Evolutionary conservation across 2,329 filamentous ascomycete genomes (phyloP), one percentile per base, ranked within the genome.

Genomic region (Rutstroemia sp.): DNA sequence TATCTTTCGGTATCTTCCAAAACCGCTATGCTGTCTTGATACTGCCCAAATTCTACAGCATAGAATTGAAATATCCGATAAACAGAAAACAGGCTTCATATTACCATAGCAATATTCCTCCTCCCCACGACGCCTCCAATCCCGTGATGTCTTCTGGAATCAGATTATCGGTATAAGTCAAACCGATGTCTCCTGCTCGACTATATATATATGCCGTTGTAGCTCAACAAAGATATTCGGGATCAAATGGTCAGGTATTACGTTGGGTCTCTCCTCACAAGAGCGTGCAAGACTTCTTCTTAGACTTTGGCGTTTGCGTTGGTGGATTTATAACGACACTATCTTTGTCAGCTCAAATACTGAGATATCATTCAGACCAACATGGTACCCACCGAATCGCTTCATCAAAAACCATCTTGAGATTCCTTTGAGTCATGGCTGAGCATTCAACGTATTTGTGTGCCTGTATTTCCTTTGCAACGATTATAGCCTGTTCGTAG

Each of bases 391-490:
- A 97, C 94, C 94, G 87, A 71, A 99, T 99, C 37, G 94, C 94
- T 75, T 96, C 92, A 70, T 99, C 94, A 71, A 99, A 99, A 49
- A 99, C 94, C 68, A 90, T 95, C 85, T 99, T 99, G 66, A 99
- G 75, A 73, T 96, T 96, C 69, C 92, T 81, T 78, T 97, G 94
- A 39, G 94, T 99, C 65, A 99, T 78, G 49, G 94, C 94, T 52
- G 94, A 97, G 77, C 94, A 99, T 76, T 99, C 94, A 44, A 97
- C 81, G 75, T 99, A 99, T 77, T 96, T 97, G 76, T 94, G 89
- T 47, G 94, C 92, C 71, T 85, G 87, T 74, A 99, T 96, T 68
- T 96, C 92, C 77, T 95, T 95, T 61, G 91, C 90, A 62, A 92
- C 88, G 63, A 86, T 77, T 61, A 96, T 79, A 41, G 91, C 94